Evolutionary conservation across 306 rosid species (phyloP).

Genomic region (Ormosia semicastrata): DNA sequence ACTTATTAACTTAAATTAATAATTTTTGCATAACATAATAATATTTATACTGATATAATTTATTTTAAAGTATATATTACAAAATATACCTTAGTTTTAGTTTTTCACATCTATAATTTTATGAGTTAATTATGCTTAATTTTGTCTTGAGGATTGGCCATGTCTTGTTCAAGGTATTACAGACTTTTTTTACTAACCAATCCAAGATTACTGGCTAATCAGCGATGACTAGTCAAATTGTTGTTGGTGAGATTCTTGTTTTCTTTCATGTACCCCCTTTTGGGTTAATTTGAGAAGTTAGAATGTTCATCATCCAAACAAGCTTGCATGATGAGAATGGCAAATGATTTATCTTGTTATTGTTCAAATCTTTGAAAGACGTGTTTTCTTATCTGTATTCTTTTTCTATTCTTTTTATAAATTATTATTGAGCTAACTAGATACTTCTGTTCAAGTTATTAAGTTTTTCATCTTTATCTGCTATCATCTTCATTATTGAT

Average conservation of each 20-base stretch:
- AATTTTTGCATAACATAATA: too few species aligned
- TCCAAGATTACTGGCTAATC: neutral
- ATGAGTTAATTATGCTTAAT: neutral
- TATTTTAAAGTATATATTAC: too few species aligned
- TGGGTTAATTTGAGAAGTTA: neutral
- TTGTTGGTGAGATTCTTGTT: neutral
- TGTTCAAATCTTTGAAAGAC: neutral
- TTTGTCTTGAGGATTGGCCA: neutral
- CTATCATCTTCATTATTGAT: slow-evolving; percentile 5
- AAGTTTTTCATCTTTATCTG: neutral
- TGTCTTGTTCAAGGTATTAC: neutral
- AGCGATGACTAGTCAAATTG: neutral
- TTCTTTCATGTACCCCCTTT: neutral
- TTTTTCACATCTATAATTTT: too few species aligned
- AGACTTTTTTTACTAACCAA: neutral
- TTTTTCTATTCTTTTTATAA: neutral
- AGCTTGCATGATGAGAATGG: neutral
- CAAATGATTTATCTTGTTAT: neutral
- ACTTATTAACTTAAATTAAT: too few species aligned
- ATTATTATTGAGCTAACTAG: neutral
- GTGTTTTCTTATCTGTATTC: slow-evolving; percentile 8
- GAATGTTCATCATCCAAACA: neutral
- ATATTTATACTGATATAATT: too few species aligned
- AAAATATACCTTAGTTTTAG: too few species aligned
- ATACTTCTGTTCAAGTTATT: slow-evolving; percentile 6